phyloP scores from a whole-genome alignment of 2,329 filamentous ascomycete genomes.

The Monascus ruber region DNA sequence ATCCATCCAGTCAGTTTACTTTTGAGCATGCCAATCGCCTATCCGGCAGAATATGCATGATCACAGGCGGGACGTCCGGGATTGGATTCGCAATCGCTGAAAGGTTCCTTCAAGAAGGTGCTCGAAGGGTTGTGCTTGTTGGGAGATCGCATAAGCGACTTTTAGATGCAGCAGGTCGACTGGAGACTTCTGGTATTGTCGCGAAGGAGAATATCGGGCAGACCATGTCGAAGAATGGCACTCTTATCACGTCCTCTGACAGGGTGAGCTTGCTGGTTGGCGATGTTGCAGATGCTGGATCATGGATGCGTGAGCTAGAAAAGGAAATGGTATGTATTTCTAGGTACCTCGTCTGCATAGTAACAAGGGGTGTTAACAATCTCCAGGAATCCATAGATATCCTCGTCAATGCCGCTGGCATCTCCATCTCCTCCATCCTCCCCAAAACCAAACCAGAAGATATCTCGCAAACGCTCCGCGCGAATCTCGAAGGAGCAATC shows the following conservation, averaged over 20 bases:
- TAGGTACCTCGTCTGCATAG: too few species aligned
- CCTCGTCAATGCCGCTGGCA: conserved; percentile 70
- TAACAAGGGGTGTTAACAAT: background rate
- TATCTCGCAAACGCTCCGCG: conserved; percentile 50
- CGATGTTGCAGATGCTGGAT: conserved; percentile 24
- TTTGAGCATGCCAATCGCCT: conserved; percentile 15
- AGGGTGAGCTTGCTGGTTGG: conserved; percentile 22
- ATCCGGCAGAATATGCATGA: conserved; percentile 35
- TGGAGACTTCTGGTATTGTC: conserved; percentile 7
- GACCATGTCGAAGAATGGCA: conserved; percentile 1
- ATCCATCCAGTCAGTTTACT: background rate
- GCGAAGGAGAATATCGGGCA: background rate
- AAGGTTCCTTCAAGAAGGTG: conserved; percentile 54
- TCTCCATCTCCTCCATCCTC: conserved; percentile 56
- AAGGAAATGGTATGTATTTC: conserved; percentile 24
- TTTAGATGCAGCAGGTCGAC: conserved; percentile 21
- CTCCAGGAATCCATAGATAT: conserved; percentile 38
- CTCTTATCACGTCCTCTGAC: conserved; percentile 6
- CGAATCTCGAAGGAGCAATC: conserved; percentile 50
- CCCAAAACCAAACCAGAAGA: conserved; percentile 40
- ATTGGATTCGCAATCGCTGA: conserved; percentile 59
- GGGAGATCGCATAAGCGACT: conserved; percentile 45
- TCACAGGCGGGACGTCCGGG: conserved; percentile 60
- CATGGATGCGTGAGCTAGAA: conserved; percentile 26
- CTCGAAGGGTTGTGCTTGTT: conserved; percentile 46